Percentiles rank a stretch among this genome's conserved stretches.
These are phyloP conservation scores for Zhuliangozyma parablackwelliae DNA, from an alignment of 1,139 yeast genomes.

Conservation along the genomic window DNA sequence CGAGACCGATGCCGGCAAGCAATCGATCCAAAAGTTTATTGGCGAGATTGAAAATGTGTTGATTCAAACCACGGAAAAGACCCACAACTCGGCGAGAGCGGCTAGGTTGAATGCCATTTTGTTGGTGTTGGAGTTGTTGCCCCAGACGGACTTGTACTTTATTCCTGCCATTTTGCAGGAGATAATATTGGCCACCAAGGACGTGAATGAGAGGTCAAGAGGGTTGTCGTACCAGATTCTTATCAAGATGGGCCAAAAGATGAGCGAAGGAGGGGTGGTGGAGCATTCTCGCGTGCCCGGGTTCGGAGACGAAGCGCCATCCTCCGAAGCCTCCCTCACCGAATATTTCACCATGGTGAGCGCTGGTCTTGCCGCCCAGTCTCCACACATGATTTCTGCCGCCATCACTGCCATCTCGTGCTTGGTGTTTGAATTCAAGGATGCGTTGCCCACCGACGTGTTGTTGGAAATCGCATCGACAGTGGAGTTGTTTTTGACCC, in stretches of 20 bases:
- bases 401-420: constrained; percentile 89
- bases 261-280: constrained; percentile 69
- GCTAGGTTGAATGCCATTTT: constrained; percentile 68
- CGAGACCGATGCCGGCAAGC: constrained; percentile 63
- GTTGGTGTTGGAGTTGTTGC: constrained; percentile 56
- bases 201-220: constrained; percentile 87
- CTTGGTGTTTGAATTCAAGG: constrained; percentile 80
- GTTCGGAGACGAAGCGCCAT: constrained; percentile 57
- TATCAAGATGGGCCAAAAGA: constrained; percentile 75
- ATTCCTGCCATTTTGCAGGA: constrained; percentile 84
- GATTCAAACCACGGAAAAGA: constrained; percentile 52
- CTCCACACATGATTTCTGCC: constrained; percentile 95
- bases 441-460: constrained; percentile 49
- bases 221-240: constrained; percentile 73
- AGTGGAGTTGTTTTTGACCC: constrained; percentile 83
- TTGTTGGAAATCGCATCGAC: constrained; percentile 79
- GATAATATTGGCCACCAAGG: constrained; percentile 88
- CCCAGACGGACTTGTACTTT: constrained; percentile 61
- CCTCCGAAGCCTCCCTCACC: constrained; percentile 62
- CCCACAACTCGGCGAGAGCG: constrained; percentile 77
- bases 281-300: constrained; percentile 66
- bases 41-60: constrained; percentile 59
- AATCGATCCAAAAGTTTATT: constrained; percentile 48
- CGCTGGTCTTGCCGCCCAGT: constrained; percentile 92
- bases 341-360: constrained; percentile 91